Evolutionary conservation across 202 grass and related monocot genomes (phyloP).

Genomic region (Musa balbisiana): DNA sequence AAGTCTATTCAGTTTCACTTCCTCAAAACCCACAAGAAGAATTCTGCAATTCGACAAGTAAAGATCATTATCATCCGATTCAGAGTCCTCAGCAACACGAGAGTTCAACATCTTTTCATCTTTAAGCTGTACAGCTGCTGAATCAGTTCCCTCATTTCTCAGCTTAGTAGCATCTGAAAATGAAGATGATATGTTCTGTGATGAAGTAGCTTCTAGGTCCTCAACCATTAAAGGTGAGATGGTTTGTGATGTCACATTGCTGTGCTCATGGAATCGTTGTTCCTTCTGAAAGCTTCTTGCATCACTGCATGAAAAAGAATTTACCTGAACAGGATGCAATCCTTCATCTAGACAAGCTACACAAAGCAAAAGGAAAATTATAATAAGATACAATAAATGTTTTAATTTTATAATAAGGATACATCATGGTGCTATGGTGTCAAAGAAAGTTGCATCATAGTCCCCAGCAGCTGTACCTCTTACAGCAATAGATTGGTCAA

Average conservation of each 20-base stretch:
- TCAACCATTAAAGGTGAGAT: conserved; percentile 40
- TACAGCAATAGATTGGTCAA: conserved; percentile 67
- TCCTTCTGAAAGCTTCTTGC: conserved; percentile 48
- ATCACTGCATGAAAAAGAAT: conserved; percentile 31
- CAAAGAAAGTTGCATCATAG: conserved; percentile 16
- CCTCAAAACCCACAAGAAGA: conserved; percentile 85
- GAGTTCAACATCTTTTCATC: conserved; percentile 39
- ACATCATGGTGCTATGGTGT: neutral
- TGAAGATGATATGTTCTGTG: conserved; percentile 43
- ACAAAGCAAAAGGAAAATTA: conserved; percentile 31
- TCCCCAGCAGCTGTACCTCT: conserved; percentile 48
- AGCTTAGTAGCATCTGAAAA: conserved; percentile 36
- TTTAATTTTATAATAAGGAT: conserved; percentile 13
- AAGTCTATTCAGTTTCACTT: conserved; percentile 56
- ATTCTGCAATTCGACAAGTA: conserved; percentile 89
- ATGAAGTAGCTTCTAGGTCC: conserved; percentile 43
- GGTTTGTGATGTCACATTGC: conserved; percentile 43
- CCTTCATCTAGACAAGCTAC: conserved; percentile 74
- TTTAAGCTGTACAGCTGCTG: conserved; percentile 1
- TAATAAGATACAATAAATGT: conserved; percentile 20
- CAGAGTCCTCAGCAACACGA: conserved; percentile 62
- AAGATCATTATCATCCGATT: conserved; percentile 62
- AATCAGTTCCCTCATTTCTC: conserved; percentile 31
- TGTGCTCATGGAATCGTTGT: conserved; percentile 47
- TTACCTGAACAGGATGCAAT: conserved; percentile 44